Conservation (phyloP, 208 protist species). For the Angomonas desouzai region DNA sequence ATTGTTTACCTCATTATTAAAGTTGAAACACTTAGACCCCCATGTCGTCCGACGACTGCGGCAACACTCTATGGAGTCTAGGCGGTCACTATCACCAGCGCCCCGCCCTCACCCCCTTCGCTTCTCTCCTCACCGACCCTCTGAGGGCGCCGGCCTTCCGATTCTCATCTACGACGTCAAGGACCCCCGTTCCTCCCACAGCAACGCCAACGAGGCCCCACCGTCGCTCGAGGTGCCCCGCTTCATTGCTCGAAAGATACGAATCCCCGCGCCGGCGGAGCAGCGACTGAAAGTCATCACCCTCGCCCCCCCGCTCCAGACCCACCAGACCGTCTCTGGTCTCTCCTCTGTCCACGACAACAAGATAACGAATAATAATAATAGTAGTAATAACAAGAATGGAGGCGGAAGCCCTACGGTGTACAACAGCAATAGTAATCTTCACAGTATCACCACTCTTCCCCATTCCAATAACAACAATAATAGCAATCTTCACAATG, state of each 20-base stretch:
- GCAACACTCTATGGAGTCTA: neutral
- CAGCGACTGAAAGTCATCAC: conserved; percentile 52
- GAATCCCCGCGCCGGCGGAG: conserved; percentile 34
- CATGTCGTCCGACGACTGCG: neutral
- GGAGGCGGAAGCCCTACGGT: too few relatives aligned
- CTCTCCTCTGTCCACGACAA: too few relatives aligned
- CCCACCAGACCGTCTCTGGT: neutral
- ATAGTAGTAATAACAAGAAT: too few relatives aligned
- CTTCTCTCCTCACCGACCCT: neutral
- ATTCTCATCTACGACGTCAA: conserved; percentile 32
- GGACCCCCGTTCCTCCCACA: neutral
- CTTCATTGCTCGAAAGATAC: conserved; percentile 45
- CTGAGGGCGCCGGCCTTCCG: conserved; percentile 14
- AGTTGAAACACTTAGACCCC: too few relatives aligned
- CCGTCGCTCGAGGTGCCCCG: conserved; percentile 33
- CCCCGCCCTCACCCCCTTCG: neutral
- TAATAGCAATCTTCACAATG: too few relatives aligned
- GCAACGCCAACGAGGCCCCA: conserved; percentile 13
- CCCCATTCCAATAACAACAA: too few relatives aligned
- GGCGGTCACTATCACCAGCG: neutral
- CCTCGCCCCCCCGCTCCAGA: conserved; percentile 22
- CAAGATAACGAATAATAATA: too few relatives aligned
- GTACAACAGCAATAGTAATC: too few relatives aligned
- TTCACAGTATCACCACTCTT: too few relatives aligned
- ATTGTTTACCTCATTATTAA: too few relatives aligned